Evolutionary conservation across 306 rosid genomes (phyloP), one percentile per base, ranked within the genome.

Genomic region (Lablab purpureus): DNA sequence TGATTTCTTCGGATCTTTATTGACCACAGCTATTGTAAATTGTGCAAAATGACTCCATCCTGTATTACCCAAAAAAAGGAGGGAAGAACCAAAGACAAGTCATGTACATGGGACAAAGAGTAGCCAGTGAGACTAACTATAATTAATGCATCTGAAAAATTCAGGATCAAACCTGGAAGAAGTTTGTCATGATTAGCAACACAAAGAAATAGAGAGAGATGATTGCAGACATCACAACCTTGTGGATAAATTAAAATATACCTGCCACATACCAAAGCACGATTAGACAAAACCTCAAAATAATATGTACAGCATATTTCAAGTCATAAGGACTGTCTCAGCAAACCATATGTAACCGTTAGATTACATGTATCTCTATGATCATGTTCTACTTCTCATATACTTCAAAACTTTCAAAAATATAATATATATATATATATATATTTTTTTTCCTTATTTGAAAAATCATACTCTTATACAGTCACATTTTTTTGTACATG

Each of bases 21-120:
- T 94, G 79, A 92, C 98, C 85, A 94, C 98, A 71, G 98, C 98
- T 77, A 94, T 94, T 21, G 98, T 94, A 83, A 94, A 94, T 77
- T 94, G 98, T 19, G 98, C 98, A 90, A 94, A 94, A 92, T 94
- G 97, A 86, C 98, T 94, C 98, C 98, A 94, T 51, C 98, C 98
- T 94, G 81, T 74, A 54, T 81, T 56, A 73, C n/a, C 79, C 67
- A 8, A 36, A 45, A 62, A 67, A 71, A 72, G 59, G n/a, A 54
- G 21, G 37, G 58, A 34, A 47, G 67, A 71, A 36, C 66, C 67
- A 12, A 81, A 63, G 46, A 19, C 54, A 34, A 76, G 64, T 68
- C 54, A 78, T 46, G 28, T 12, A 49, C 37, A 37, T 21, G 18
- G 63, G 46, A 73, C 28, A 27, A 62, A 66, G 54, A 54, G 50